phyloP scores from a whole-genome alignment of 2,329 filamentous ascomycete genomes.

The Leptodontidium sp. region DNA sequence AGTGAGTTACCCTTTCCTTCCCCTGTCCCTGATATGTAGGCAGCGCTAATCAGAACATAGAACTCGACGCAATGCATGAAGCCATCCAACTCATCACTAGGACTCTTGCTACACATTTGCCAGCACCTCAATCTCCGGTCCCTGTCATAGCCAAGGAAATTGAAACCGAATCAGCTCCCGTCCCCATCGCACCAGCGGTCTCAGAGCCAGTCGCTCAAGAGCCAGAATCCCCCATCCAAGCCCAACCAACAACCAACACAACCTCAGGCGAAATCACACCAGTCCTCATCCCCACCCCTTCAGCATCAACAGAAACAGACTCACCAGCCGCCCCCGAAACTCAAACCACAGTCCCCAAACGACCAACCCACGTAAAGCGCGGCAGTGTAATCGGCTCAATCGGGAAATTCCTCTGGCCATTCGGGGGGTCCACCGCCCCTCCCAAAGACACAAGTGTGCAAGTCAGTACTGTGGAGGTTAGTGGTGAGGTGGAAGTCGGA shows the following conservation, averaged over 20 bases:
- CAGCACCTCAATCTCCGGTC: background rate
- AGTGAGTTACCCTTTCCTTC: constrained; percentile 23
- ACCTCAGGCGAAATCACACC: background rate
- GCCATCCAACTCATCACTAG: constrained; percentile 28
- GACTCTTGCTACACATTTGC: constrained; percentile 18
- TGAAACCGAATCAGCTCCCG: background rate
- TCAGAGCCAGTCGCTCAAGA: background rate
- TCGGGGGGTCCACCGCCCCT: constrained; percentile 18
- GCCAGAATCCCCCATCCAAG: background rate
- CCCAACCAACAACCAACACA: background rate
- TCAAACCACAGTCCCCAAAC: constrained; percentile 6
- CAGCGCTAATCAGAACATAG: constrained; percentile 17
- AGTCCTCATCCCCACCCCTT: background rate
- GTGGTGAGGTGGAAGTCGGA: background rate
- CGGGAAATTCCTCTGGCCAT: constrained; percentile 30
- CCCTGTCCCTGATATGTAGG: background rate
- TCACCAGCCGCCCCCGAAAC: background rate
- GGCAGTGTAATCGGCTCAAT: constrained; percentile 26
- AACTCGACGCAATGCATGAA: constrained; percentile 32
- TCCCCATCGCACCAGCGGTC: background rate
- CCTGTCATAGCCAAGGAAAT: background rate
- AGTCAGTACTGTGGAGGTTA: constrained; percentile 8
- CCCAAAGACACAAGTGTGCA: background rate
- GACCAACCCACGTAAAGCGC: constrained; percentile 23
- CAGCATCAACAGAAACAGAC: background rate